phyloP scores from a whole-genome alignment of 2,329 filamentous ascomycete species.

The Lasiodiplodia theobromae region DNA sequence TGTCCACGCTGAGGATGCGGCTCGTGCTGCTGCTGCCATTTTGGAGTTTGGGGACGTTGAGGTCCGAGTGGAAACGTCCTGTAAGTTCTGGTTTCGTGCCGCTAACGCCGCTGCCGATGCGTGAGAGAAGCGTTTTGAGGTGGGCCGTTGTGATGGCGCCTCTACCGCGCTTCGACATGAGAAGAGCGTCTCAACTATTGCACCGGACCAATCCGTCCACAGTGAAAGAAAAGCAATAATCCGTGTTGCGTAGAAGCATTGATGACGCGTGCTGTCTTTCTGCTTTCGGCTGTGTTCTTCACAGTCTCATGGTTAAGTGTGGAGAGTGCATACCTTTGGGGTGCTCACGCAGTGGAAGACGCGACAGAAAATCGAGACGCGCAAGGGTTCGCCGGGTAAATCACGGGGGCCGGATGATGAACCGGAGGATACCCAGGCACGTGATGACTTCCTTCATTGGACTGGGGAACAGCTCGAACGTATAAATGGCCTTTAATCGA shows the following conservation, averaged over 20 bases:
- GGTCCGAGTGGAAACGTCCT: slow-evolving; percentile 56
- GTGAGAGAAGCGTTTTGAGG: slow-evolving; percentile 66
- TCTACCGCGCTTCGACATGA: slow-evolving; percentile 11
- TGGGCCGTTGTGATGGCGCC: slow-evolving; percentile 57
- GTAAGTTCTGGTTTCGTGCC: slow-evolving; percentile 67
- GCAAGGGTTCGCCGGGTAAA: background rate
- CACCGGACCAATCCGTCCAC: background rate
- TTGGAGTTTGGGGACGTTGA: slow-evolving; percentile 32
- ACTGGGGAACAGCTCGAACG: background rate
- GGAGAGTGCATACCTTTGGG: background rate
- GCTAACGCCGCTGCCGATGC: slow-evolving; percentile 65
- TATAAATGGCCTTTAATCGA: too few relatives aligned
- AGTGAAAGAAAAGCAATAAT: background rate
- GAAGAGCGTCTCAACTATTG: background rate
- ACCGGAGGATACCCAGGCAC: background rate
- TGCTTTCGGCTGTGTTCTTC: background rate
- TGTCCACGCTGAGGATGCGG: slow-evolving; percentile 78
- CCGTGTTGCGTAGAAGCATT: background rate
- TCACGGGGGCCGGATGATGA: background rate
- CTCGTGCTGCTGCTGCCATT: slow-evolving; percentile 31
- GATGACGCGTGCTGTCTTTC: background rate
- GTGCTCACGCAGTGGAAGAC: background rate
- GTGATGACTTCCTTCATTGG: background rate
- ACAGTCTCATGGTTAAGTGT: background rate
- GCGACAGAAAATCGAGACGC: background rate